Conservation (phyloP, 345 rosid genomes). For the Eucalyptus rudis region DNA sequence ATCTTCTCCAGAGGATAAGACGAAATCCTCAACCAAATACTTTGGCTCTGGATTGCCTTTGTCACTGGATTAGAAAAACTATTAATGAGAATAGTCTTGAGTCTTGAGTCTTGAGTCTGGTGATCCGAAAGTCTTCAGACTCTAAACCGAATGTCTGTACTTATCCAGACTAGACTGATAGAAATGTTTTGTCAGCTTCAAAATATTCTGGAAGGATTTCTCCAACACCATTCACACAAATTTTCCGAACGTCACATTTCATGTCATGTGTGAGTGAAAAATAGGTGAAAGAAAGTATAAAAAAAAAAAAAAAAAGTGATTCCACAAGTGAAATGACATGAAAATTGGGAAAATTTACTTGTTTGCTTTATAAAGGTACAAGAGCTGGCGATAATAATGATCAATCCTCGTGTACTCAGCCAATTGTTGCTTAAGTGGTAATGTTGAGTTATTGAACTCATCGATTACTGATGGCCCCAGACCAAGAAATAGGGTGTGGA, state of each 20-base stretch:
- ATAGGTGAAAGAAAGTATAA: background rate
- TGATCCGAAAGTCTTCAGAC: too few species aligned
- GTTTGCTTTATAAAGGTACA: constrained; percentile 10
- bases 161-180: too few species aligned
- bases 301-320: background rate
- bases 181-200: too few species aligned
- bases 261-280: background rate
- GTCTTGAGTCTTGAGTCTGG: too few species aligned
- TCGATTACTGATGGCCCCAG: constrained; percentile 9
- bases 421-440: constrained; percentile 9
- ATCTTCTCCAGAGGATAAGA: too few species aligned
- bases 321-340: background rate
- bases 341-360: background rate
- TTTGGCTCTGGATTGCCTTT: too few species aligned
- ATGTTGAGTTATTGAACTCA: constrained; percentile 12
- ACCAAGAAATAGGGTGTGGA: background rate
- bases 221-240: background rate
- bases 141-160: too few species aligned
- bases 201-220: too few species aligned
- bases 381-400: constrained; percentile 10
- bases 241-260: background rate
- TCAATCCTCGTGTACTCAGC: constrained; percentile 20
- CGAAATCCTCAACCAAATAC: too few species aligned
- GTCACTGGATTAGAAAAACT: too few species aligned
- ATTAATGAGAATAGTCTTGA: too few species aligned